These are phyloP conservation scores for Penicillium cosmopolitanum DNA, from an alignment of 495 filamentous ascomycete species.

Conservation along the genomic window DNA sequence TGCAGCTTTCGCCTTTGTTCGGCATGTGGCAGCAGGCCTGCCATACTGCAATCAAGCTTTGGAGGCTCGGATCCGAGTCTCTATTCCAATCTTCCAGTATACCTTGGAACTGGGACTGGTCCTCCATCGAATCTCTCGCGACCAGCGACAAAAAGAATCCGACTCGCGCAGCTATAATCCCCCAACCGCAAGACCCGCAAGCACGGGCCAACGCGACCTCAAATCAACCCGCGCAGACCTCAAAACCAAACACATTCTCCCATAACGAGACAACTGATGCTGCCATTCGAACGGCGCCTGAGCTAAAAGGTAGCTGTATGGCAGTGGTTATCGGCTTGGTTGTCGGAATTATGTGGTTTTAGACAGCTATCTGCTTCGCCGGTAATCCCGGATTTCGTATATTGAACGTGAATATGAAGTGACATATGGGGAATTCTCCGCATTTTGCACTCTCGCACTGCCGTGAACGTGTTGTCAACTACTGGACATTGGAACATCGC, in stretches of 20 bases:
- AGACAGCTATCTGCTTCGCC: background rate
- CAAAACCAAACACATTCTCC: conserved; percentile 15
- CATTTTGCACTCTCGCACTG: background rate
- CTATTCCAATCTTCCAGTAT: background rate
- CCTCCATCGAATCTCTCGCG: background rate
- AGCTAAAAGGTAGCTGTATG: conserved; percentile 46
- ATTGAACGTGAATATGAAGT: background rate
- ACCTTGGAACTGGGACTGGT: background rate
- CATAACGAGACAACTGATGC: conserved; percentile 32
- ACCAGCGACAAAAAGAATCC: background rate
- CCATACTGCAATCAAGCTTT: conserved; percentile 21
- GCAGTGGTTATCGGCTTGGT: conserved; percentile 47
- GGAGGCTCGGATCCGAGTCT: conserved; percentile 10
- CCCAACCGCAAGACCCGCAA: background rate
- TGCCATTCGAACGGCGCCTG: conserved; percentile 33
- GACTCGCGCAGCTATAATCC: background rate
- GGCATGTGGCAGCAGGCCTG: conserved; percentile 44
- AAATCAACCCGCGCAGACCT: conserved; percentile 1
- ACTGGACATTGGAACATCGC: background rate
- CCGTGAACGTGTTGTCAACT: background rate
- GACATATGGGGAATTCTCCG: background rate
- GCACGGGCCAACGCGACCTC: conserved; percentile 5
- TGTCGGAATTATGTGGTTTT: conserved; percentile 50
- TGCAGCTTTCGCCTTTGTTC: conserved; percentile 17
- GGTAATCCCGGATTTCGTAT: background rate